Evolutionary conservation across 2,329 filamentous ascomycete species (phyloP).

Genomic region (Monosporascus cannonballus): DNA sequence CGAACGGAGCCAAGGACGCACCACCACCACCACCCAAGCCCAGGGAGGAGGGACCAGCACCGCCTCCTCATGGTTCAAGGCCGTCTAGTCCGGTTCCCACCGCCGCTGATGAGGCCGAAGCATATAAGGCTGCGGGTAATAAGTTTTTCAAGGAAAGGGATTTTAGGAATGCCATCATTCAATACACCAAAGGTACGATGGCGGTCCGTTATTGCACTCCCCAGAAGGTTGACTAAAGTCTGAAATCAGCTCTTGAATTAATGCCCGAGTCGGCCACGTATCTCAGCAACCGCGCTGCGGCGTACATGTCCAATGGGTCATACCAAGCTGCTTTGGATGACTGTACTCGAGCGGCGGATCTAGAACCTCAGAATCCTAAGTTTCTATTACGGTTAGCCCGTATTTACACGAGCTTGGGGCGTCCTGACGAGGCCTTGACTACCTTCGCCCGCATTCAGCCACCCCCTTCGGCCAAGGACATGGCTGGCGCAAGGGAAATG

Average conservation of each 20-base stretch:
- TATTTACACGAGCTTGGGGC: constrained; percentile 81
- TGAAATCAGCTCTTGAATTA: constrained; percentile 75
- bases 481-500: constrained; percentile 78
- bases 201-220: constrained; percentile 4
- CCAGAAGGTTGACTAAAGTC: constrained; percentile 6
- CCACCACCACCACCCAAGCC: constrained; percentile 34
- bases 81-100: constrained; percentile 51
- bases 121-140: constrained; percentile 89
- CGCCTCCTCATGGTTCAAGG: constrained; percentile 66
- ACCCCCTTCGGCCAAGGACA: constrained; percentile 77
- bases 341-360: constrained; percentile 71
- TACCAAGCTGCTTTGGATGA: constrained; percentile 80
- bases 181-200: constrained; percentile 84
- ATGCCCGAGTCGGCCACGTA: constrained; percentile 84
- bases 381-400: constrained; percentile 82
- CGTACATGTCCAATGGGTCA: constrained; percentile 81
- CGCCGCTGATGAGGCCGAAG: constrained; percentile 71
- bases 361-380: constrained; percentile 83
- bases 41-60: constrained; percentile 52
- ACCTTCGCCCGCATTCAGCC: constrained; percentile 78
- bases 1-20: constrained; percentile 40
- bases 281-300: constrained; percentile 89
- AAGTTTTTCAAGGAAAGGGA: constrained; percentile 95
- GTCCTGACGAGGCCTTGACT: constrained; percentile 78
- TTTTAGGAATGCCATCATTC: constrained; percentile 78